Conservation (phyloP, 495 filamentous ascomycete genomes). For the Trichoderma orchidacearum region DNA sequence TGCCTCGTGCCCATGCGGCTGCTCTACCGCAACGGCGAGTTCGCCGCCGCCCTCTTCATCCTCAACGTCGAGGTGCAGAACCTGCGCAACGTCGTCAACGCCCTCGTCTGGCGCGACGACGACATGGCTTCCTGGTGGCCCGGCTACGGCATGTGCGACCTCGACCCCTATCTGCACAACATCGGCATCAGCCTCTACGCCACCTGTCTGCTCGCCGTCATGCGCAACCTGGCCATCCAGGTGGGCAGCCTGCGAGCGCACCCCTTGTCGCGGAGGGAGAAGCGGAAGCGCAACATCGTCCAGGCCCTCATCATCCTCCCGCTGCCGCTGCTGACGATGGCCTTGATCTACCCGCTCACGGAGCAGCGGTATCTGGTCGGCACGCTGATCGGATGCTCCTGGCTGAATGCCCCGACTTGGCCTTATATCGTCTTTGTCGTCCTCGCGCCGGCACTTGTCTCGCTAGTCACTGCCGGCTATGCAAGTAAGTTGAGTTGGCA, state of each 20-base stretch:
- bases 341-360: constrained; percentile 57
- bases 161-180: constrained; percentile 51
- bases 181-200: constrained; percentile 44
- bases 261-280: constrained; percentile 34
- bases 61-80: constrained; percentile 52
- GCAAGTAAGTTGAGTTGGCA: constrained; percentile 45
- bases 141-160: constrained; percentile 69
- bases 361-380: constrained; percentile 58
- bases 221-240: constrained; percentile 64
- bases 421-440: constrained; percentile 48
- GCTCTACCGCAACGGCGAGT: constrained; percentile 44
- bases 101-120: constrained; percentile 69
- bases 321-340: constrained; percentile 49
- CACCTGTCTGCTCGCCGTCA: constrained; percentile 55
- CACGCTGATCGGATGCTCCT: constrained; percentile 59
- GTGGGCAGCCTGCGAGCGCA: constrained; percentile 44
- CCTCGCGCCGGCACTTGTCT: constrained; percentile 54
- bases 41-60: constrained; percentile 49
- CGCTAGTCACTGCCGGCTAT: constrained; percentile 49
- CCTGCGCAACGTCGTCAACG: constrained; percentile 57
- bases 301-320: constrained; percentile 58
- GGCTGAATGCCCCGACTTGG: constrained; percentile 56
- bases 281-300: constrained; percentile 35
- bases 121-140: constrained; percentile 54
- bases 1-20: constrained; percentile 41